Conservation (phyloP, 805 yeast genomes). For the Barnettozyma wickerhamii region DNA sequence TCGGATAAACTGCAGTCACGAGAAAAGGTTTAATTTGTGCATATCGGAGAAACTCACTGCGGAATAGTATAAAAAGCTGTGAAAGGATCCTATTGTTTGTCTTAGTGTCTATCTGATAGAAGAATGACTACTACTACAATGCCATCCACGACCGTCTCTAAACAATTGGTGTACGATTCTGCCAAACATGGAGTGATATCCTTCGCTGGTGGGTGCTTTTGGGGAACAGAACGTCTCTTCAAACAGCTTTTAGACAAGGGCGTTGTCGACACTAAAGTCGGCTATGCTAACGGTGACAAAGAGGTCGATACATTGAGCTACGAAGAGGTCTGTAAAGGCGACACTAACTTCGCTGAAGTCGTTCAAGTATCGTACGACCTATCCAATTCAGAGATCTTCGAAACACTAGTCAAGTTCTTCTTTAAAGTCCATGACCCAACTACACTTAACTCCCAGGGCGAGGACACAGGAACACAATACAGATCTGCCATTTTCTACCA, state of each 20-base stretch:
- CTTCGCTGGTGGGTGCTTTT: slow-evolving; percentile 45
- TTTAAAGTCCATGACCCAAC: slow-evolving; percentile 93
- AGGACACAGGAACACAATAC: slow-evolving; percentile 86
- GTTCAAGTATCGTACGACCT: slow-evolving; percentile 81
- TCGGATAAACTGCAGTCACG: too few species aligned
- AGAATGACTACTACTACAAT: too few species aligned
- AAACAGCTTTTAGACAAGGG: slow-evolving; percentile 53
- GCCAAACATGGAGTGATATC: slow-evolving; percentile 1
- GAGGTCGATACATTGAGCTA: neutral
- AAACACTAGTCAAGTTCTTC: slow-evolving; percentile 70
- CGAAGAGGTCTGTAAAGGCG: slow-evolving; percentile 33
- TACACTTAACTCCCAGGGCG: slow-evolving; percentile 75
- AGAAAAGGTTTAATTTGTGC: too few species aligned
- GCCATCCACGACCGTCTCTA: slow-evolving; percentile 1
- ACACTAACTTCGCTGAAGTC: slow-evolving; percentile 70
- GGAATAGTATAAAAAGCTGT: too few species aligned
- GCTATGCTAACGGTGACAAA: slow-evolving; percentile 72
- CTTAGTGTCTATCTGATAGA: too few species aligned
- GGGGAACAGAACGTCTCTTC: slow-evolving; percentile 86
- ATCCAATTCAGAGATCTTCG: slow-evolving; percentile 33
- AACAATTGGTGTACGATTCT: slow-evolving; percentile 1
- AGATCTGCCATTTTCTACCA: slow-evolving; percentile 76
- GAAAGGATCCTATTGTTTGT: too few species aligned
- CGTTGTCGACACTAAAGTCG: slow-evolving; percentile 69
- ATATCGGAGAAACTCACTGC: too few species aligned